Evolutionary conservation across 495 filamentous ascomycete species (phyloP).

Genomic region (Chlorociboria aeruginascens): DNA sequence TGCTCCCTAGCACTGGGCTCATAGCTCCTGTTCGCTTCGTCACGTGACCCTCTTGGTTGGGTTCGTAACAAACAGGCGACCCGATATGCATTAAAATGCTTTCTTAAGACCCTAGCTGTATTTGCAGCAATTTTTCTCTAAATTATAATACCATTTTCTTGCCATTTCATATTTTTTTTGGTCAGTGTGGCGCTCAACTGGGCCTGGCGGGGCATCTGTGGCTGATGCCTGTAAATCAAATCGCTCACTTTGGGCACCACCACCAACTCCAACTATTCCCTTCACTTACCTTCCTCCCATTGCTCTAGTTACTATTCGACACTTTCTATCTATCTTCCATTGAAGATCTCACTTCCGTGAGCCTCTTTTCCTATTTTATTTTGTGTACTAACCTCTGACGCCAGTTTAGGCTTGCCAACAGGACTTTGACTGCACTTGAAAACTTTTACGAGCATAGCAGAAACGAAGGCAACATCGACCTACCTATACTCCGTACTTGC

Average conservation of each 20-base stretch:
- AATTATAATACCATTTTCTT: no score
- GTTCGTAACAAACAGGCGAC: no score
- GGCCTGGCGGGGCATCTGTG: no score
- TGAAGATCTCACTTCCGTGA: background rate
- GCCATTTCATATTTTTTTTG: no score
- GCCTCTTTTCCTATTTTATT: background rate
- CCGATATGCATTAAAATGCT: no score
- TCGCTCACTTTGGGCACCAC: background rate
- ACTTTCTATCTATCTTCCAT: background rate
- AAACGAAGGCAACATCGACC: background rate
- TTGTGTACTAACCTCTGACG: background rate
- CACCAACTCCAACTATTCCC: background rate
- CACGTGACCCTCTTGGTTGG: no score
- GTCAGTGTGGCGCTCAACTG: no score
- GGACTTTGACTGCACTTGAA: background rate
- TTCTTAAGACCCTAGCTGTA: no score
- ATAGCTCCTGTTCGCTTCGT: no score
- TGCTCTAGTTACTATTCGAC: conserved; percentile 1
- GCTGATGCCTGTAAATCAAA: background rate
- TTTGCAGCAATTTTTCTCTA: no score
- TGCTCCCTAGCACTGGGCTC: no score
- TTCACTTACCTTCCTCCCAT: background rate
- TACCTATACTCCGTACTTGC: background rate
- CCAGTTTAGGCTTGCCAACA: background rate
- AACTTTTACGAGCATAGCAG: background rate